A percentile compares a stretch with the other conserved stretches of the same genome.
These are phyloP conservation scores for Larix kaempferi DNA, from an alignment of 75 land plant species.

Conservation along the genomic window DNA sequence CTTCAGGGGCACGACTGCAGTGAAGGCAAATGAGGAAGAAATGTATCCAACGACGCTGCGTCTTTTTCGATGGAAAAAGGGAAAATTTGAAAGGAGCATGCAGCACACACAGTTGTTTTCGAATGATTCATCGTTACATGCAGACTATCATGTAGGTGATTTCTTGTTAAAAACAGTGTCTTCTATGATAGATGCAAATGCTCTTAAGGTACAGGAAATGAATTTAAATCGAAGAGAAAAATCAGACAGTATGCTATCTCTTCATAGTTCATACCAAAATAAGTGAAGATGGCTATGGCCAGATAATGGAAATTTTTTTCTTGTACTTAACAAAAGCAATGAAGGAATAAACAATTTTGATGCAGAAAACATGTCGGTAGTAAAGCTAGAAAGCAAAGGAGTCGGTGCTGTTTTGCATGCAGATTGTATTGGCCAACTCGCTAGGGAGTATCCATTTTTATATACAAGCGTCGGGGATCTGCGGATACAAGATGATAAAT, in stretches of 20 bases:
- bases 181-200: slow-evolving; percentile 10
- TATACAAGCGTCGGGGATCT: slow-evolving; percentile 82
- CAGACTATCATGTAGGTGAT: neutral
- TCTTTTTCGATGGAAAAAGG: slow-evolving; percentile 91
- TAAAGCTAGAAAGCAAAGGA: slow-evolving; percentile 59
- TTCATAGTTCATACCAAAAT: neutral
- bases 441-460: slow-evolving; percentile 71
- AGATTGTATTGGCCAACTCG: slow-evolving; percentile 36
- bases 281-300: neutral
- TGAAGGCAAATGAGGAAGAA: too few species aligned
- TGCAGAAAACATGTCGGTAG: slow-evolving; percentile 26
- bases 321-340: neutral
- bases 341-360: slow-evolving; percentile 5
- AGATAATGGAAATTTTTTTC: slow-evolving; percentile 4
- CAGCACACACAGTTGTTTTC: slow-evolving; percentile 53
- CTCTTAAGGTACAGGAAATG: slow-evolving; percentile 4
- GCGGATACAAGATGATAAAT: slow-evolving; percentile 78
- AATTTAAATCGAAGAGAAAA: slow-evolving; percentile 9
- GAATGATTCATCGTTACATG: slow-evolving; percentile 16
- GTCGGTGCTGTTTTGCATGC: slow-evolving; percentile 60
- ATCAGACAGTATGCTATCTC: neutral
- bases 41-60: too few species aligned
- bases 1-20: too few species aligned
- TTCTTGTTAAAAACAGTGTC: slow-evolving; percentile 7
- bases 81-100: slow-evolving; percentile 87